Evolutionary conservation across 1,284 basidiomycete genomes (phyloP).

Genomic region (Ustilago lituana): DNA sequence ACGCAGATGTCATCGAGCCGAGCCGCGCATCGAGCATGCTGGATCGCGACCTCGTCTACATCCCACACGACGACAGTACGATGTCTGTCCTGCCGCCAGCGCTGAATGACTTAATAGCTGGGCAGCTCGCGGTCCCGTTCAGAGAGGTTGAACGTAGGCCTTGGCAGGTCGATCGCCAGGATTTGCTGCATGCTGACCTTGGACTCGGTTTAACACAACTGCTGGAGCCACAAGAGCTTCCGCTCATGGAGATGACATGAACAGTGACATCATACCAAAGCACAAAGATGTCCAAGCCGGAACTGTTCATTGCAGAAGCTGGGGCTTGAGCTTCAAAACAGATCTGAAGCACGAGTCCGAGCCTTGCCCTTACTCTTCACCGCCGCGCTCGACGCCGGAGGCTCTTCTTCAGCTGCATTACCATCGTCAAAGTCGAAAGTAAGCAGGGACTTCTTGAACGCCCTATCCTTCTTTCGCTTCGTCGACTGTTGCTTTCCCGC

Average conservation of each 20-base stretch:
- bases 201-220: background rate
- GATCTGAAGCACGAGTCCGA: slow-evolving; percentile 23
- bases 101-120: slow-evolving; percentile 1
- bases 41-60: slow-evolving; percentile 3
- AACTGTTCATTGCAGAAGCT: too few species aligned
- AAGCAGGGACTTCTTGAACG: background rate
- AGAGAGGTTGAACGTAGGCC: background rate
- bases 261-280: background rate
- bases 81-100: background rate
- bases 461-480: slow-evolving; percentile 21
- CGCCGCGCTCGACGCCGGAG: background rate
- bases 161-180: background rate
- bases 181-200: background rate
- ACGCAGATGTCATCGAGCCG: slow-evolving; percentile 19
- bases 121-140: background rate
- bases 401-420: background rate
- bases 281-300: too few species aligned
- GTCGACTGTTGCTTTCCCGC: slow-evolving; percentile 76
- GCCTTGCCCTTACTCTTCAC: slow-evolving; percentile 5
- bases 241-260: background rate
- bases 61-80: background rate
- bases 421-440: background rate
- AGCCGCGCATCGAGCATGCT: slow-evolving; percentile 30
- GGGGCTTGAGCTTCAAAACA: slow-evolving; percentile 7
- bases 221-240: background rate